These are phyloP conservation scores for Cavenderia fasciculata DNA, from an alignment of 78 protist genomes.

Conservation along the genomic window DNA sequence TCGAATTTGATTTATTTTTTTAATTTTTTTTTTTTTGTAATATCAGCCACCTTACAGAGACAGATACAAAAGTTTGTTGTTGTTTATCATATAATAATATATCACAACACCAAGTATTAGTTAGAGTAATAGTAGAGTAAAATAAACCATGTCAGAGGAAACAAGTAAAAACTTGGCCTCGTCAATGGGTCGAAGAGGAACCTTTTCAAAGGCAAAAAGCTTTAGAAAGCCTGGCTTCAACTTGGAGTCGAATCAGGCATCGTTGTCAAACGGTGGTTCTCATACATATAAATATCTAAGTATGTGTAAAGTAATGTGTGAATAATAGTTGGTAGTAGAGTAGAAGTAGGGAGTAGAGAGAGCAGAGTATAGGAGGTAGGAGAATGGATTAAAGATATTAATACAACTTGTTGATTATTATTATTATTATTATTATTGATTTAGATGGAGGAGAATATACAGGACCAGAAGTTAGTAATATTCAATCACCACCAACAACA, in stretches of 20 bases:
- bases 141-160: too few relatives aligned
- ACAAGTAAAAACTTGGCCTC: too few relatives aligned
- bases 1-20: too few relatives aligned
- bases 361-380: not conserved
- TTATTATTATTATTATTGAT: not conserved
- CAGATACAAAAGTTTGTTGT: too few relatives aligned
- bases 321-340: not conserved
- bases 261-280: not conserved
- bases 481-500: constrained; percentile 55
- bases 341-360: not conserved
- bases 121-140: too few relatives aligned
- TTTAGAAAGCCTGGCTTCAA: constrained; percentile 62
- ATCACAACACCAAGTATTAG: too few relatives aligned
- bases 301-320: constrained; percentile 4
- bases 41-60: too few relatives aligned
- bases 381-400: not conserved
- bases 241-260: not conserved
- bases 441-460: constrained; percentile 77
- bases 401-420: not conserved
- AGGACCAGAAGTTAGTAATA: constrained; percentile 44
- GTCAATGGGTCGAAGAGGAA: constrained; percentile 49
- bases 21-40: too few relatives aligned
- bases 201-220: constrained; percentile 74
- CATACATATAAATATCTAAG: constrained; percentile 63
- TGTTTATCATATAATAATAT: too few relatives aligned